Conservation (phyloP, 2,329 filamentous ascomycete genomes). For the Pyrenochaeta sp. region DNA sequence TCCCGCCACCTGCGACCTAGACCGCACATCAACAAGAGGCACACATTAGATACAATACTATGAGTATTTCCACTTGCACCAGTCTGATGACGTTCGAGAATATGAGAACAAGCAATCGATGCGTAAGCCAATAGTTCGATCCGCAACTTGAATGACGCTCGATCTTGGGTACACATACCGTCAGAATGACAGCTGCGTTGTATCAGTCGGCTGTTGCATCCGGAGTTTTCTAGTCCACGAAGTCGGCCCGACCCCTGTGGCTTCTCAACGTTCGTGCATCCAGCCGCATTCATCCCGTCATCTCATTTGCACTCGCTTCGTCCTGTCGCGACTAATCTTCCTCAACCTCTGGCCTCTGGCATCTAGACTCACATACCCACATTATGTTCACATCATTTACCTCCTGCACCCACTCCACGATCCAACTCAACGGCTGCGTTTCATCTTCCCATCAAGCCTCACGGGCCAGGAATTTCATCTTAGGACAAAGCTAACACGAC, state of each 20-base stretch:
- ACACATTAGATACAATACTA: too few relatives aligned
- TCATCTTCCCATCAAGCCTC: neutral
- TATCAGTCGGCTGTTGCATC: too few relatives aligned
- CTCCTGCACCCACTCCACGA: neutral
- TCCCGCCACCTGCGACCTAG: neutral
- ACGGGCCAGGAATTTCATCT: neutral
- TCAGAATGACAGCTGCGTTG: neutral
- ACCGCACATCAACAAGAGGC: neutral
- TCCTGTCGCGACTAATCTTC: neutral
- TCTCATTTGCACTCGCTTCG: neutral
- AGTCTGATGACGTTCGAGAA: neutral
- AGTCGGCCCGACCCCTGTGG: neutral
- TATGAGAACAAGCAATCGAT: too few relatives aligned
- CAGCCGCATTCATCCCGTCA: neutral
- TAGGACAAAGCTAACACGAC: neutral
- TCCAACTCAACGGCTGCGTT: neutral
- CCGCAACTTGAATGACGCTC: neutral
- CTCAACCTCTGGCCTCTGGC: neutral
- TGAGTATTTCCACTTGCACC: neutral
- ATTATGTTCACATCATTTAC: neutral
- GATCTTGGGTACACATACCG: neutral
- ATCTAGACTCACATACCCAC: neutral
- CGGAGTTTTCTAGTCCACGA: too few relatives aligned
- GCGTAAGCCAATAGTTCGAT: neutral
- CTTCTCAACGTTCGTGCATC: neutral